Conservation (phyloP, 1,284 basidiomycete species). For the Apiotrichum domesticum region DNA sequence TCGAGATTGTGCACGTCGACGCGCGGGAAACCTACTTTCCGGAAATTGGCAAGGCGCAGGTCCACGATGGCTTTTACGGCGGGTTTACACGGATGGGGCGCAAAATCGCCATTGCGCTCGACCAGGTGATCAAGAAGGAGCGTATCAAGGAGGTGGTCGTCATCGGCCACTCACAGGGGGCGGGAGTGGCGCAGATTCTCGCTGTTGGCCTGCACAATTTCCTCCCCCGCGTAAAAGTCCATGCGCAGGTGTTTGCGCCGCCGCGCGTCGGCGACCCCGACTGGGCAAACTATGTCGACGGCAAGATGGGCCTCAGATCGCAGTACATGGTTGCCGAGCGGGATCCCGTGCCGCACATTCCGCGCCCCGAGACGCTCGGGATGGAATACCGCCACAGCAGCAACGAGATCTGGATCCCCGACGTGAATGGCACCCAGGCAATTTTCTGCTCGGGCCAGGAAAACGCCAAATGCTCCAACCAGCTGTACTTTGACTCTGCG, state of each 20-base stretch:
- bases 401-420: slow-evolving; percentile 23
- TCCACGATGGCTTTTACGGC: slow-evolving; percentile 25
- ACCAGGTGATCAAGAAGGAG: slow-evolving; percentile 2
- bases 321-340: slow-evolving; percentile 23
- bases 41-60: slow-evolving; percentile 3
- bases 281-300: slow-evolving; percentile 26
- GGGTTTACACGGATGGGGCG: slow-evolving; percentile 17
- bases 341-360: slow-evolving; percentile 28
- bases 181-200: slow-evolving; percentile 16
- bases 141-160: slow-evolving; percentile 18
- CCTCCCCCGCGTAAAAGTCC: slow-evolving; percentile 8
- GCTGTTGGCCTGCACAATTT: slow-evolving; percentile 18
- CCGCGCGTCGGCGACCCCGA: slow-evolving; percentile 23
- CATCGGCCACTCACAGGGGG: slow-evolving; percentile 27
- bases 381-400: slow-evolving; percentile 18
- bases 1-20: slow-evolving; percentile 14
- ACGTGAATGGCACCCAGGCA: slow-evolving; percentile 4
- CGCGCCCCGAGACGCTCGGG: slow-evolving; percentile 7
- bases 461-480: slow-evolving; percentile 10
- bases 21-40: slow-evolving; percentile 14
- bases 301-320: slow-evolving; percentile 11
- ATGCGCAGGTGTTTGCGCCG: slow-evolving; percentile 18
- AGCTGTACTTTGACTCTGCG: not conserved
- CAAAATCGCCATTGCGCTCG: slow-evolving; percentile 6
- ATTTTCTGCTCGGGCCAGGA: slow-evolving; percentile 24